Conservation (phyloP, 768 basidiomycete genomes). For the Termitomyces sp. region DNA sequence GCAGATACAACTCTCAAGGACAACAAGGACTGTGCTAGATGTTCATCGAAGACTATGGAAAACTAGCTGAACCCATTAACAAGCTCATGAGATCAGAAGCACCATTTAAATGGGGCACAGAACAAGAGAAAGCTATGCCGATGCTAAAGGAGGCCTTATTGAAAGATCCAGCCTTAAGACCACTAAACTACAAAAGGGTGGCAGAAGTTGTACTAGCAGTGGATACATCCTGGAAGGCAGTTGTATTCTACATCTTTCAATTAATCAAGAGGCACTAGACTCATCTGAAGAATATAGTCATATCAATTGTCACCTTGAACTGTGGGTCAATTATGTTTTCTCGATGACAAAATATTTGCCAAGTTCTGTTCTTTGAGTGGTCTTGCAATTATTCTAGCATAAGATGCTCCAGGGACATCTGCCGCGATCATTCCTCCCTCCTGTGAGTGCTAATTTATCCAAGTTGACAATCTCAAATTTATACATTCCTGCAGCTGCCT, state of each 20-base stretch:
- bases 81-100: too few relatives aligned
- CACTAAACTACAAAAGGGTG: too few relatives aligned
- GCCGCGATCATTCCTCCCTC: slow-evolving; percentile 11
- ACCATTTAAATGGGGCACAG: too few relatives aligned
- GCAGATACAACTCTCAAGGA: not conserved
- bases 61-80: too few relatives aligned
- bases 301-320: slow-evolving; percentile 36
- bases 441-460: slow-evolving; percentile 7
- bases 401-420: slow-evolving; percentile 16
- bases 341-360: not conserved
- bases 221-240: too few relatives aligned
- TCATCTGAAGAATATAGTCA: slow-evolving; percentile 20
- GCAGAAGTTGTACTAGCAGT: too few relatives aligned
- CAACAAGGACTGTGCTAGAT: not conserved
- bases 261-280: slow-evolving; percentile 2
- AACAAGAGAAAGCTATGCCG: too few relatives aligned
- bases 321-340: slow-evolving; percentile 6
- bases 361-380: slow-evolving; percentile 17
- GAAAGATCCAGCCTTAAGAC: too few relatives aligned
- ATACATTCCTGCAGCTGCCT: slow-evolving; percentile 12
- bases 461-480: not conserved
- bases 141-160: too few relatives aligned
- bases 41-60: too few relatives aligned
- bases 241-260: slow-evolving; percentile 20
- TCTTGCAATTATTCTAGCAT: slow-evolving; percentile 28